These are phyloP conservation scores for Metarhizium robertsii DNA, from an alignment of 2,329 filamentous ascomycete genomes.

Conservation along the genomic window DNA sequence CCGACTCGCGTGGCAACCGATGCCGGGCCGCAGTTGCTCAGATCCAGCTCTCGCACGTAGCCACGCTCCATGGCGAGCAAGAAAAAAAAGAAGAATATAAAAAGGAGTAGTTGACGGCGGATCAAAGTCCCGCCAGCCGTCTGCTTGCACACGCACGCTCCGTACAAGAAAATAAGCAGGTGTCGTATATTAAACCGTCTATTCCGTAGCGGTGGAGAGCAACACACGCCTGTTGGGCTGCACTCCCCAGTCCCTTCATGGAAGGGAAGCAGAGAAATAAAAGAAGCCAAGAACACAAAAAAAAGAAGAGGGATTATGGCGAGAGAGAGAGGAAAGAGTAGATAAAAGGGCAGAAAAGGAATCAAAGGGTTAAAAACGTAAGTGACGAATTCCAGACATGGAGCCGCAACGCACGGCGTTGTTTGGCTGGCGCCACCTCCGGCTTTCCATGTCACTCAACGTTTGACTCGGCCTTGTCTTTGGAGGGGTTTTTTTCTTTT, in stretches of 20 bases:
- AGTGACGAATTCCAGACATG: not conserved
- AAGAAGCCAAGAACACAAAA: not conserved
- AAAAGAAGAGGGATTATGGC: too few species aligned
- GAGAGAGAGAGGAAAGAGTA: not conserved
- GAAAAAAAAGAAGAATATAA: too few species aligned
- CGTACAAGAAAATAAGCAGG: too few species aligned
- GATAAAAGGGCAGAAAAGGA: too few species aligned
- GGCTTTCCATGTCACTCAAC: not conserved
- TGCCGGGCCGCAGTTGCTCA: conserved; percentile 36
- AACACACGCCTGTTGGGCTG: not conserved
- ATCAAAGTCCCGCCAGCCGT: too few species aligned
- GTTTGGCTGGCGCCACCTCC: not conserved
- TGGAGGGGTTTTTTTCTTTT: not conserved
- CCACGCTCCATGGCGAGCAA: conserved; percentile 11
- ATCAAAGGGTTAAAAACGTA: not conserved
- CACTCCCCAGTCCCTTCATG: not conserved
- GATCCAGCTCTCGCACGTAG: conserved; percentile 38
- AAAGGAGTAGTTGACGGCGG: too few species aligned
- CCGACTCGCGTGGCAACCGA: conserved; percentile 46
- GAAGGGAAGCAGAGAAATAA: not conserved
- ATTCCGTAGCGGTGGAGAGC: too few species aligned
- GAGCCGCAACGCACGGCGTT: not conserved
- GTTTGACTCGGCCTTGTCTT: not conserved
- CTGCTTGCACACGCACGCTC: too few species aligned
- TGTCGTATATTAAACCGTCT: too few species aligned